Base-by-base conservation (phyloP, 2,329 filamentous ascomycete species). In the Sporothrix pseudoabietina region DNA sequence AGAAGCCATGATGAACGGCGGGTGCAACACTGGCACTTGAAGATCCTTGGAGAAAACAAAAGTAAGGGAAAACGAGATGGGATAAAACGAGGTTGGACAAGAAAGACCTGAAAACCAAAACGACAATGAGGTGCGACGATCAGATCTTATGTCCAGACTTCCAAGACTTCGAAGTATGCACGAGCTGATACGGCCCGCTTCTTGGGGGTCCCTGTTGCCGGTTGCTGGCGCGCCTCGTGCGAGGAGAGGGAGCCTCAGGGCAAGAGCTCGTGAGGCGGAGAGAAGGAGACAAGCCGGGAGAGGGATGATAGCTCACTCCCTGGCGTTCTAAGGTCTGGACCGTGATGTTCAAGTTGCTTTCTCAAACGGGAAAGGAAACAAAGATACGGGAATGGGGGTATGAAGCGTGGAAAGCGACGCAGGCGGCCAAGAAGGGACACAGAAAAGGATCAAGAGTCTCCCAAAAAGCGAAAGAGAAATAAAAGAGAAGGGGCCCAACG, bases 1-100 rank as follows among this genome's bases (percentile, higher is more conserved):
- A 5, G 75, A 75, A 32, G 70, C 35, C 75, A 75, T 77, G 66
- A 55, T 66, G 69, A 22, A n/a, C 8, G 41, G 22, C 41, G 52
- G 6, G 41, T 66, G 41, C 35, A 10, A 22, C 59, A 65, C n/a
- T 12, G 19, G 35, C 59, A 65, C 59, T 65, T 44, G 35, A 10
- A 9, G n/a, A 65, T n/a, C 44, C 6, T 49, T 49, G 44, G 44
- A 19, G 14, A 19, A 65, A n/a, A 22, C 44, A 22, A 16, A 65
- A 9, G 19, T 41, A 41, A 16, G 16, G 9, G 2, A 47, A 9
- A 4, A 47, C 12, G 22, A 71, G 59, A 63, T 65, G 59, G 12
- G 59, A 65, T 65, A 35, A 65, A 41, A 26, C 55, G 32, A 39
- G 59, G n/a, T 22, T 65, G 59, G 12, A 44, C 59, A 22, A 30